phyloP scores from a whole-genome alignment of 1,284 basidiomycete species.

The Porodaedalea pini region DNA sequence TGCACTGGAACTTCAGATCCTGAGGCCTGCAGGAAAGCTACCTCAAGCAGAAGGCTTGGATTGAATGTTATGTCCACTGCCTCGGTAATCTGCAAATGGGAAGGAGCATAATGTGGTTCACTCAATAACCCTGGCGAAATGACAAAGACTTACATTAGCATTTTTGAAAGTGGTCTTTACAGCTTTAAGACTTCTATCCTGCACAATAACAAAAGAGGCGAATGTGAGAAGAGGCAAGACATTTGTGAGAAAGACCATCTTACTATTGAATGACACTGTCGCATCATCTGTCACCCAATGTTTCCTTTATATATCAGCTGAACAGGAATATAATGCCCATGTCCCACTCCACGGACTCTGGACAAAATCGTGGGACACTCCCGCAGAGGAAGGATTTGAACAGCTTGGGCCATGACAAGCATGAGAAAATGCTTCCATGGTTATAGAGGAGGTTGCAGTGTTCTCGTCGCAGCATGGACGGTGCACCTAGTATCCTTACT shows the following conservation, averaged over 20 bases:
- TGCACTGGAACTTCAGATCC: slow-evolving; percentile 34
- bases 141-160: slow-evolving; percentile 28
- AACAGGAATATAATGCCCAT: too few species aligned
- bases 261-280: neutral
- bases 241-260: neutral
- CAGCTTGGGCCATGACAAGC: too few species aligned
- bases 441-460: too few species aligned
- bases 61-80: slow-evolving; percentile 35
- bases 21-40: slow-evolving; percentile 33
- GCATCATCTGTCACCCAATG: too few species aligned
- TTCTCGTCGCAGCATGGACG: too few species aligned
- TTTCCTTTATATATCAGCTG: too few species aligned
- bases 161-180: slow-evolving; percentile 32
- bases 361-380: too few species aligned
- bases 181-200: slow-evolving; percentile 29
- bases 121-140: neutral
- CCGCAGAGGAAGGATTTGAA: too few species aligned
- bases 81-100: slow-evolving; percentile 30
- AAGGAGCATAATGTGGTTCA: neutral
- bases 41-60: slow-evolving; percentile 36
- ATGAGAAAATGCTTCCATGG: too few species aligned
- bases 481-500: too few species aligned
- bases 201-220: slow-evolving; percentile 25
- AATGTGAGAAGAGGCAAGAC: slow-evolving; percentile 10
- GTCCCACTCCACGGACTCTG: too few species aligned